phyloP scores from a whole-genome alignment of 176 grass and related monocot genomes.

The Triticum dicoccoides region DNA sequence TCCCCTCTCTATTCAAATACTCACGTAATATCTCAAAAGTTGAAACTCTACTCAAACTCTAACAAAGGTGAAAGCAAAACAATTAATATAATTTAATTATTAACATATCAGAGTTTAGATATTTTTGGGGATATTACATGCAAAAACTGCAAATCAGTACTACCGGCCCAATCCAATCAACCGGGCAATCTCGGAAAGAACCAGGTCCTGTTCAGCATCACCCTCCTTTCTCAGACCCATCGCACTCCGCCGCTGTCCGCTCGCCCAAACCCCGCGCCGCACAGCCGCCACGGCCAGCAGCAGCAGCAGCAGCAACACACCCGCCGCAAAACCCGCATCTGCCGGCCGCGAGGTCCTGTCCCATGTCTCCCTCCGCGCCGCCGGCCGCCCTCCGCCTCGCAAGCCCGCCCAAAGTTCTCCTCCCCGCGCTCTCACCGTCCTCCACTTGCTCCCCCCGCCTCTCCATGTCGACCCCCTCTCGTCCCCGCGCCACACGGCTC shows the following conservation, averaged over 20 bases:
- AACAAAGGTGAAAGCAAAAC: too few species aligned
- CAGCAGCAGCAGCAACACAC: background rate
- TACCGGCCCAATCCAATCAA: background rate
- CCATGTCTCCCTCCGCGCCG: slow-evolving; percentile 32
- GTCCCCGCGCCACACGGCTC: slow-evolving; percentile 5
- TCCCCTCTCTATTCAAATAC: too few species aligned
- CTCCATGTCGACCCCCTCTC: slow-evolving; percentile 15
- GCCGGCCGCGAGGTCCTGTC: background rate
- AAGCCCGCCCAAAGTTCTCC: slow-evolving; percentile 34
- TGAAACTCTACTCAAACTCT: too few species aligned
- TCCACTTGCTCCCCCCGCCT: background rate
- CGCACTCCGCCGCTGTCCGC: background rate
- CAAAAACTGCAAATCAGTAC: background rate
- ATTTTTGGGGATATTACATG: too few species aligned
- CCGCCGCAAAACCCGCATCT: slow-evolving; percentile 6
- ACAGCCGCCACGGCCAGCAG: background rate
- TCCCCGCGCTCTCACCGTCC: background rate
- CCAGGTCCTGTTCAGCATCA: background rate
- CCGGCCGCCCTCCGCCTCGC: slow-evolving; percentile 2
- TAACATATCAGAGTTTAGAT: too few species aligned
- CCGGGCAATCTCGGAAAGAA: background rate
- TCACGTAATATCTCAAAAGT: too few species aligned
- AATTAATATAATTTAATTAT: too few species aligned
- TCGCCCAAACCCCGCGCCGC: background rate
- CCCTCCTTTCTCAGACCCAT: background rate